phyloP scores from a whole-genome alignment of 352 stramenopile species.

The Thalassiosira livingstoniorum region DNA sequence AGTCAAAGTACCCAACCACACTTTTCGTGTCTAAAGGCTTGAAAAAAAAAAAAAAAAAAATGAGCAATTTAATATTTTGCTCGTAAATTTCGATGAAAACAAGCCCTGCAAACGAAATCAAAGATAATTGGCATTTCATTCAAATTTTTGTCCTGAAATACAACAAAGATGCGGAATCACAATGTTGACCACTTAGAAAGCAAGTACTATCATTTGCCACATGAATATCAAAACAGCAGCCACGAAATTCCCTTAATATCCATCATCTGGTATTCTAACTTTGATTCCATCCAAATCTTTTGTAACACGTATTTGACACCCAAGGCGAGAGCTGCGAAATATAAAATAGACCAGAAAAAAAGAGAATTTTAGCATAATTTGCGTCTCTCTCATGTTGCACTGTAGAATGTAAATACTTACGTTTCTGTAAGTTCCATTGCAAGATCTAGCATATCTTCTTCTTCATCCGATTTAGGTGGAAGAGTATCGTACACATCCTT shows the following conservation, averaged over 20 bases:
- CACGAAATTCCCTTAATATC: conserved; percentile 63
- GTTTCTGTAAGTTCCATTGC: conserved; percentile 84
- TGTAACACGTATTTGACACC: conserved; percentile 71
- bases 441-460: conserved; percentile 73
- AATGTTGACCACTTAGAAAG: too few relatives aligned
- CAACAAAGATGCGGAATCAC: too few relatives aligned
- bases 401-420: conserved; percentile 57
- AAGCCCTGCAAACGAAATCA: too few relatives aligned
- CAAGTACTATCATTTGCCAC: too few relatives aligned
- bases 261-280: conserved; percentile 74
- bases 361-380: not conserved
- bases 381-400: not conserved
- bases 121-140: too few relatives aligned
- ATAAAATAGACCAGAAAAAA: conserved; percentile 1
- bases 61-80: too few relatives aligned
- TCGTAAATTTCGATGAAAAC: too few relatives aligned
- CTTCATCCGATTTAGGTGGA: conserved; percentile 66
- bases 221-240: too few relatives aligned
- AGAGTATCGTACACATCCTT: conserved; percentile 80
- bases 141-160: too few relatives aligned
- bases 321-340: conserved; percentile 57
- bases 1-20: too few relatives aligned
- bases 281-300: conserved; percentile 72
- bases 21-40: too few relatives aligned
- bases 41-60: too few relatives aligned